Conservation (phyloP, 768 basidiomycete species). For the Strobilomyces echinocephalus region DNA sequence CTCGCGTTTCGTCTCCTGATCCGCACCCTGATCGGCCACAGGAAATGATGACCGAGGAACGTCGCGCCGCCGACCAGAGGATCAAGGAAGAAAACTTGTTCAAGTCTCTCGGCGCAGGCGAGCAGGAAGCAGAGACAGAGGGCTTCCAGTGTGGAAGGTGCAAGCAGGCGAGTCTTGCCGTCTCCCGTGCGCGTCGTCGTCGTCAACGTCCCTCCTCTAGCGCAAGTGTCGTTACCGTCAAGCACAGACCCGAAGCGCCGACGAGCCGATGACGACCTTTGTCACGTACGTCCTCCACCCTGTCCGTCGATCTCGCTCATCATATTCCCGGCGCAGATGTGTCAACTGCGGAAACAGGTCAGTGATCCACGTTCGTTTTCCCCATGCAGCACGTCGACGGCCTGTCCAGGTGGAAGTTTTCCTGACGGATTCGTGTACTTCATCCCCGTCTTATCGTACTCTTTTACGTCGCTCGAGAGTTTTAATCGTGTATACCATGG, state of each 20-base stretch:
- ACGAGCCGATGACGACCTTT: slow-evolving; percentile 99
- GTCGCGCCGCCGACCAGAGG: slow-evolving; percentile 76
- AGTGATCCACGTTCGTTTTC: slow-evolving; percentile 5
- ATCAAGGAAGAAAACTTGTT: slow-evolving; percentile 85
- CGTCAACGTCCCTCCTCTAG: slow-evolving; percentile 31
- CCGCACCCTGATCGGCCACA: slow-evolving; percentile 25
- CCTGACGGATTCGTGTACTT: slow-evolving; percentile 31
- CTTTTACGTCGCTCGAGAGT: background rate
- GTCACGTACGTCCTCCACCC: slow-evolving; percentile 59
- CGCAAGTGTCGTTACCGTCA: slow-evolving; percentile 90
- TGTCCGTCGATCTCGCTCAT: background rate
- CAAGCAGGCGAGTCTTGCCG: slow-evolving; percentile 61
- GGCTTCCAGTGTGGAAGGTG: slow-evolving; percentile 96
- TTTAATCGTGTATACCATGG: slow-evolving; percentile 18
- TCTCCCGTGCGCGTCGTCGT: background rate
- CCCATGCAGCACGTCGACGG: background rate
- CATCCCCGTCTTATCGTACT: slow-evolving; percentile 7
- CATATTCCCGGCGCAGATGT: slow-evolving; percentile 43
- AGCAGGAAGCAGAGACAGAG: slow-evolving; percentile 91
- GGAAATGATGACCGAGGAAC: slow-evolving; percentile 96
- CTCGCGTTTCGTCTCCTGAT: background rate
- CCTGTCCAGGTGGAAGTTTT: slow-evolving; percentile 56
- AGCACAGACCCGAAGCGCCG: slow-evolving; percentile 95
- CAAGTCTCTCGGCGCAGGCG: slow-evolving; percentile 84
- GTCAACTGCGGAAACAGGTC: slow-evolving; percentile 62